Conservation (phyloP, 176 grass and related monocot genomes). For the Ensete ventricosum region DNA sequence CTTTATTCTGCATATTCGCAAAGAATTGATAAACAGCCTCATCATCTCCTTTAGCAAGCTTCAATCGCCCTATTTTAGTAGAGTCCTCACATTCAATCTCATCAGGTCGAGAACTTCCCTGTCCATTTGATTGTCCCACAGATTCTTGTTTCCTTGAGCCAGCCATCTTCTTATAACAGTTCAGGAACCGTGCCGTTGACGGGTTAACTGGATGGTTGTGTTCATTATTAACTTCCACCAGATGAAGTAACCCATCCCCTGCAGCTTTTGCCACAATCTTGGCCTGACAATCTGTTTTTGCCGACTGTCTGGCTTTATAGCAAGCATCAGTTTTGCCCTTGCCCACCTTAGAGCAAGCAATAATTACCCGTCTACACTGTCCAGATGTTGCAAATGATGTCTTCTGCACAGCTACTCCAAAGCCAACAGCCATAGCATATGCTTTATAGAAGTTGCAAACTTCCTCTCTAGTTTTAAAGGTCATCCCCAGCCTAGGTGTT, state of each 20-base stretch:
- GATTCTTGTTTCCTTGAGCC: neutral
- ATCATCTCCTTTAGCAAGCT: conserved; percentile 21
- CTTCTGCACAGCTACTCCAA: conserved; percentile 19
- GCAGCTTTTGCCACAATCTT: conserved; percentile 8
- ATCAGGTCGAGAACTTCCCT: neutral
- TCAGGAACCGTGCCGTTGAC: conserved; percentile 16
- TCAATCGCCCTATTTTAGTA: conserved; percentile 5
- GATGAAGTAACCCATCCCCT: conserved; percentile 10
- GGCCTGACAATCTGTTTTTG: conserved; percentile 17
- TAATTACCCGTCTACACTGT: conserved; percentile 12
- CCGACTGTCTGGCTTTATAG: conserved; percentile 18
- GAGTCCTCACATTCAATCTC: conserved; percentile 4
- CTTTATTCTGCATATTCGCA: conserved; percentile 17
- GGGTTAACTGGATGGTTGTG: conserved; percentile 20
- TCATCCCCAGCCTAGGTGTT: conserved; percentile 10
- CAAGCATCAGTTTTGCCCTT: conserved; percentile 7
- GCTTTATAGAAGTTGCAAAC: conserved; percentile 13
- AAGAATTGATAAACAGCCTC: conserved; percentile 17
- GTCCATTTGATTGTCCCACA: neutral
- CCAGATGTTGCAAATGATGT: conserved; percentile 16
- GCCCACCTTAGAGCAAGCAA: conserved; percentile 14
- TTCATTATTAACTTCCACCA: conserved; percentile 14
- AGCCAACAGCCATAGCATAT: conserved; percentile 13
- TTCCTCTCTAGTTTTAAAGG: conserved; percentile 10
- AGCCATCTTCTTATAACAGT: conserved; percentile 15